Evolutionary conservation across 495 filamentous ascomycete species (phyloP).

Genomic region (Talaromyces liani): DNA sequence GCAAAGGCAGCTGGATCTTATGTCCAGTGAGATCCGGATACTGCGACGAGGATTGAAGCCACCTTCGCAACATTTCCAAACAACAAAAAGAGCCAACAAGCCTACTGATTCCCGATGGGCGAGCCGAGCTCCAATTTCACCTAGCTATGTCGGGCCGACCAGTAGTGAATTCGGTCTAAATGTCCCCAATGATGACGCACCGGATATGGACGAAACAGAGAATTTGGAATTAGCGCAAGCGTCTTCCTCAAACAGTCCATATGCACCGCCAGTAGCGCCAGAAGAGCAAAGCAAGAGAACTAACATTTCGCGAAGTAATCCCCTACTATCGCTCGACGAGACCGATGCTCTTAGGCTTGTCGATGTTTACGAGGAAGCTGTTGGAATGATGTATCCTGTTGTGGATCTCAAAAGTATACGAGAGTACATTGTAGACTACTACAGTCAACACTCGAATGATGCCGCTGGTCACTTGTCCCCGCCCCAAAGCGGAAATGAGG

Average conservation of each 20-base stretch:
- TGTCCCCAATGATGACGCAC: slow-evolving; percentile 8
- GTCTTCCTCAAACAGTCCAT: background rate
- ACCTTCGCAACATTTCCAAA: background rate
- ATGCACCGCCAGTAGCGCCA: background rate
- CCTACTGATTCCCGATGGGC: slow-evolving; percentile 1
- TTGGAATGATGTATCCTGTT: slow-evolving; percentile 78
- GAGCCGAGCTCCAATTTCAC: slow-evolving; percentile 5
- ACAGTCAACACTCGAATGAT: slow-evolving; percentile 45
- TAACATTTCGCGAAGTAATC: slow-evolving; percentile 40
- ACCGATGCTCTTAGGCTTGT: slow-evolving; percentile 64
- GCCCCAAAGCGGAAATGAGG: slow-evolving; percentile 31
- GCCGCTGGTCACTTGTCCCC: slow-evolving; percentile 36
- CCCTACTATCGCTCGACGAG: slow-evolving; percentile 54
- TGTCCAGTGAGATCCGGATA: background rate
- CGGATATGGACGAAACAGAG: slow-evolving; percentile 3
- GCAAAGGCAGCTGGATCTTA: slow-evolving; percentile 3
- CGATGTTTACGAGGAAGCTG: slow-evolving; percentile 67
- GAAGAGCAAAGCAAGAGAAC: background rate
- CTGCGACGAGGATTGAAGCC: background rate
- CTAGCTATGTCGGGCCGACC: slow-evolving; percentile 1
- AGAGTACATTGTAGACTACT: slow-evolving; percentile 36
- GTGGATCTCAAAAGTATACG: slow-evolving; percentile 59
- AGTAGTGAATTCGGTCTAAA: slow-evolving; percentile 24
- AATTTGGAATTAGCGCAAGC: background rate
- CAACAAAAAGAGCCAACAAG: background rate